Conservation (phyloP, 805 yeast genomes). For the Barnettozyma wickerhamii region DNA sequence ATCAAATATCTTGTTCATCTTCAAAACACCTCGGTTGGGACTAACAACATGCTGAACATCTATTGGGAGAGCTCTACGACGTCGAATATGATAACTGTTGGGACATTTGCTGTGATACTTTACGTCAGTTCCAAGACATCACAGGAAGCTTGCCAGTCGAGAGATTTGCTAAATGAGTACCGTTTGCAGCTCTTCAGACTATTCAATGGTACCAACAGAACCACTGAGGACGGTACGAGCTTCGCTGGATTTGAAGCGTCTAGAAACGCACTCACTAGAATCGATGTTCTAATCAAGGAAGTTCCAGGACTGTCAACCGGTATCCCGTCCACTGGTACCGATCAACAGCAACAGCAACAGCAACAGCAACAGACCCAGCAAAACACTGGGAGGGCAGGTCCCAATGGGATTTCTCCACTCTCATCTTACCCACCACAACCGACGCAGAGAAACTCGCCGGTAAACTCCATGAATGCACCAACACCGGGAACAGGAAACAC, state of each 20-base stretch:
- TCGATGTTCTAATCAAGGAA: constrained; percentile 68
- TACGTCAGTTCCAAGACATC: constrained; percentile 59
- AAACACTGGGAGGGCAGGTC: background rate
- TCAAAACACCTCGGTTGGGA: background rate
- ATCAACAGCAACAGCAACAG: constrained; percentile 8
- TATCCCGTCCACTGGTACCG: constrained; percentile 24
- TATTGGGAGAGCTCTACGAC: constrained; percentile 89
- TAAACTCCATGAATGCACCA: background rate
- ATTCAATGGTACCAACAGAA: constrained; percentile 35
- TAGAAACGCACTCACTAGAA: constrained; percentile 62
- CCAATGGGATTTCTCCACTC: constrained; percentile 9
- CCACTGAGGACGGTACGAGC: background rate
- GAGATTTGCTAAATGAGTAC: constrained; percentile 69
- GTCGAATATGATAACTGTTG: constrained; percentile 74
- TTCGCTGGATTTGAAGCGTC: constrained; percentile 43
- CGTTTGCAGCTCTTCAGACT: constrained; percentile 72
- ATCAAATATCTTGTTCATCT: constrained; percentile 51
- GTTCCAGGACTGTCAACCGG: constrained; percentile 52
- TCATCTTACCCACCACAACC: constrained; percentile 11
- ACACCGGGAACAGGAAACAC: background rate
- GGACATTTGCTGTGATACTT: constrained; percentile 80
- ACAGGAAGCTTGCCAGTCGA: constrained; percentile 62
- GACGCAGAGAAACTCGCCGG: constrained; percentile 6
- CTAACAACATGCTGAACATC: constrained; percentile 62
- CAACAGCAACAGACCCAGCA: constrained; percentile 5